A percentile compares a stretch with the other conserved stretches of the same genome.
Conservation (phyloP, 495 filamentous ascomycete genomes). For the Aspergillus asperescens region DNA sequence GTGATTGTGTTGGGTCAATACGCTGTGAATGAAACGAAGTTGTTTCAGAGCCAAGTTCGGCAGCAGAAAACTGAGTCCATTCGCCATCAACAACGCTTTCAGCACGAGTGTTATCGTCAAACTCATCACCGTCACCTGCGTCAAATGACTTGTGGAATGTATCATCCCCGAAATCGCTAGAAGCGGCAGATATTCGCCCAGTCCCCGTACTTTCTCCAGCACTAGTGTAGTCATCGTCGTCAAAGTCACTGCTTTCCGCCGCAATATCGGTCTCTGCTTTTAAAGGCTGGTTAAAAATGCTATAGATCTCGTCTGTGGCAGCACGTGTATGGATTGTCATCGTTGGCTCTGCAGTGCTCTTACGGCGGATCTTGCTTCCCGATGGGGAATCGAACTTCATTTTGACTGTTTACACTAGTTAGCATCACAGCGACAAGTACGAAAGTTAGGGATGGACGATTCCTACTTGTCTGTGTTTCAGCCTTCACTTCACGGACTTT, state of each 20-base stretch:
- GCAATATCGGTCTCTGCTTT: constrained; percentile 46
- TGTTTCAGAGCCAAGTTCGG: constrained; percentile 58
- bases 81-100: constrained; percentile 60
- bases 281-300: constrained; percentile 89
- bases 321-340: constrained; percentile 96
- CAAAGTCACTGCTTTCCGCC: constrained; percentile 53
- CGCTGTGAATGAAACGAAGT: constrained; percentile 26
- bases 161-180: constrained; percentile 61
- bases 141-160: constrained; percentile 39
- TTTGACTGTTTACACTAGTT: constrained; percentile 57
- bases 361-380: constrained; percentile 65
- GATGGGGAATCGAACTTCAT: constrained; percentile 86
- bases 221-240: constrained; percentile 73
- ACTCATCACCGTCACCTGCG: constrained; percentile 45
- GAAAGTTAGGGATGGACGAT: constrained; percentile 8
- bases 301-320: constrained; percentile 95
- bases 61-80: constrained; percentile 80
- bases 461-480: constrained; percentile 78
- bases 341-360: constrained; percentile 75
- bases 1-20: constrained; percentile 16
- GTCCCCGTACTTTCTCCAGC: constrained; percentile 79
- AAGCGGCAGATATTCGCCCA: constrained; percentile 56
- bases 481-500: constrained; percentile 35
- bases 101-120: constrained; percentile 40
- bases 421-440: constrained; percentile 12